Percentiles rank a stretch among this genome's conserved stretches.
Conservation (phyloP, 192 early-diverging fungal genomes). For the Coemansia sp. region DNA sequence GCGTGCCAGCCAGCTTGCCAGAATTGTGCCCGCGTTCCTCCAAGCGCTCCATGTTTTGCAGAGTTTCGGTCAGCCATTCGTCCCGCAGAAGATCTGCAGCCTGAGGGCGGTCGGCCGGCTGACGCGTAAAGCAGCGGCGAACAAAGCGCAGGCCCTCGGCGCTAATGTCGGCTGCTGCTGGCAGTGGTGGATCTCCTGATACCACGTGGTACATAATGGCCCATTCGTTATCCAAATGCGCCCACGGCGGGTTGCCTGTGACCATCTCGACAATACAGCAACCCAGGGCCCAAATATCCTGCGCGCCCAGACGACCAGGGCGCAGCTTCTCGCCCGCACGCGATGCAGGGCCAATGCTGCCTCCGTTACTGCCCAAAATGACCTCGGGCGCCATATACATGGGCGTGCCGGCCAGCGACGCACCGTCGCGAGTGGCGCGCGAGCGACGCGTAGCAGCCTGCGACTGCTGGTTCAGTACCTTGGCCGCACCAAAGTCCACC, state of each 20-base stretch:
- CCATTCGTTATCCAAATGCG: conserved; percentile 90
- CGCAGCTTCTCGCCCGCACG: conserved; percentile 13
- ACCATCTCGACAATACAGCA: conserved; percentile 92
- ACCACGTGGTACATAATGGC: conserved; percentile 92
- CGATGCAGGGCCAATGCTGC: conserved; percentile 32
- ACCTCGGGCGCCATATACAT: conserved; percentile 73
- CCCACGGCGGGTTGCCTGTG: conserved; percentile 86
- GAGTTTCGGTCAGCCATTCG: conserved; percentile 63
- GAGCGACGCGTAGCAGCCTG: conserved; percentile 42
- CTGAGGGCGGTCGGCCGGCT: conserved; percentile 65
- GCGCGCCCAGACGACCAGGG: conserved; percentile 55
- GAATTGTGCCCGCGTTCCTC: conserved; percentile 12
- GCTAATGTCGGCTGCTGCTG: conserved; percentile 66
- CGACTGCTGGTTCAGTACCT: conserved; percentile 75
- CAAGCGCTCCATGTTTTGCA: conserved; percentile 27
- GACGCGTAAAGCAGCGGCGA: conserved; percentile 73
- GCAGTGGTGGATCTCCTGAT: conserved; percentile 73
- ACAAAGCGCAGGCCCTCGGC: conserved; percentile 73
- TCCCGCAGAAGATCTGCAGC: conserved; percentile 74
- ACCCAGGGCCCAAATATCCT: conserved; percentile 92
- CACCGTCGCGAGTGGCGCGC: conserved; percentile 16
- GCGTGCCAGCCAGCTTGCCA: conserved; percentile 12
- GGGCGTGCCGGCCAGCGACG: conserved; percentile 61
- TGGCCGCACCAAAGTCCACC: conserved; percentile 90
- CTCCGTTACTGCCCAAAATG: conserved; percentile 74